Evolutionary conservation across 2,329 filamentous ascomycete species (phyloP).

Genomic region (Fusarium hostae): DNA sequence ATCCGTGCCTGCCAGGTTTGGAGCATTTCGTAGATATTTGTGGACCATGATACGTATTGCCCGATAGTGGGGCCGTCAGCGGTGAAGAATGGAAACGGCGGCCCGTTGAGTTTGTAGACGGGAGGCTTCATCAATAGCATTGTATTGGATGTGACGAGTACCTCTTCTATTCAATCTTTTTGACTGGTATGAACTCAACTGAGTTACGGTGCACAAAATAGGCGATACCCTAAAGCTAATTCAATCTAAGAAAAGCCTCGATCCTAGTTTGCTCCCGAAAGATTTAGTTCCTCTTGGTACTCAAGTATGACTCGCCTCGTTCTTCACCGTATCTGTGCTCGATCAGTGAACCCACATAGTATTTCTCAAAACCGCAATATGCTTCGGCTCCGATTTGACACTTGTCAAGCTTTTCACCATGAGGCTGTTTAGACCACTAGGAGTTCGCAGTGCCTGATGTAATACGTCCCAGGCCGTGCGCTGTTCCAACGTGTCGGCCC

Average conservation of each 20-base stretch:
- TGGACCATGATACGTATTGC: conserved; percentile 12
- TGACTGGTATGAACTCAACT: neutral
- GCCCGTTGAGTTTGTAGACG: neutral
- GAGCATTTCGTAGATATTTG: neutral
- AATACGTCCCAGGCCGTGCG: conserved; percentile 11
- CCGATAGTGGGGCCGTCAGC: conserved; percentile 9
- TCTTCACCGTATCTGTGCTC: conserved; percentile 21
- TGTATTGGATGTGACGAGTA: neutral
- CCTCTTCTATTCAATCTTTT: neutral
- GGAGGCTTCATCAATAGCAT: conserved; percentile 7
- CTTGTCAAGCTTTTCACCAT: neutral
- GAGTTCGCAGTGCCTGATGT: conserved; percentile 2
- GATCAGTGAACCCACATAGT: conserved; percentile 15
- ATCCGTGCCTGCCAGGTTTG: conserved; percentile 27
- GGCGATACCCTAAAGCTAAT: neutral
- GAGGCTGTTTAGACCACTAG: neutral
- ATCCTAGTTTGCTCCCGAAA: neutral
- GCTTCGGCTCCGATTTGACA: conserved; percentile 10
- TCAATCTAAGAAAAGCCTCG: neutral
- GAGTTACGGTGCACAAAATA: neutral
- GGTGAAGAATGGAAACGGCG: conserved; percentile 6
- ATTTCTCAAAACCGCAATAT: neutral
- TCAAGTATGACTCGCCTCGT: conserved; percentile 5
- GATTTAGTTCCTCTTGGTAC: neutral
- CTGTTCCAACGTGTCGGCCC: conserved; percentile 6